Evolutionary conservation across 1,139 yeast species (phyloP), one percentile per base, ranked within the genome.

Genomic region (Petasospora fabianii): DNA sequence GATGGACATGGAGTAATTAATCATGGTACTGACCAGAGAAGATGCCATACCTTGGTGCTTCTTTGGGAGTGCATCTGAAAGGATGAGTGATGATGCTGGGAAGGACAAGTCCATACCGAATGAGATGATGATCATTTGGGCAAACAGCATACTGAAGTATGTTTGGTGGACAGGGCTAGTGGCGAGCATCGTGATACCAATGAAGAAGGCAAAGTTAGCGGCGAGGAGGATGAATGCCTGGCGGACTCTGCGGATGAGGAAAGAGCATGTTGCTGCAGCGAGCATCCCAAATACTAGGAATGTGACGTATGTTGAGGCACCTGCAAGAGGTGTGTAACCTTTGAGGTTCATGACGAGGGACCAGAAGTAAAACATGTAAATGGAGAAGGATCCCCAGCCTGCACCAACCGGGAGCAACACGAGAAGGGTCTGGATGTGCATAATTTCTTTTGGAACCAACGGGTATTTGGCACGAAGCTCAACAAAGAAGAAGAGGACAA

Each of bases 101-200:
- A 75, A 76, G 26, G 79, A 72, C 49, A 73, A 57, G 51, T 76
- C 81, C 80, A 76, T 74, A 2, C 78, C 81, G 70, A 78, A 74
- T 18, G 75, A 65, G 13, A 75, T 53, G 8, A 75, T 59, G 30
- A 73, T 58, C 69, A 71, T 67, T 37, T 66, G 73, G 4, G 76
- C 77, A 44, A 76, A 58, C 3, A 70, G 50, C 46, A 73, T 60
- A 18, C 63, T 58, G 60, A 66, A 76, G 47, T 64, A 75, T 0
- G 69, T 60, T 48, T 75, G 75, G 30, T 73, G 48, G 1, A 72
- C 68, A 1, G 81, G 80, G 42, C 71, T 69, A 0, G 66, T 60
- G 5, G 75, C 57, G 12, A 75, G 60, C 68, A 75, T 68, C 3
- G 70, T 56, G 34, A 66, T 61, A 1, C 82, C 81, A 27, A 64